Base-by-base conservation (phyloP, 2,329 filamentous ascomycete species). In the Ceratocystis huliohia region DNA sequence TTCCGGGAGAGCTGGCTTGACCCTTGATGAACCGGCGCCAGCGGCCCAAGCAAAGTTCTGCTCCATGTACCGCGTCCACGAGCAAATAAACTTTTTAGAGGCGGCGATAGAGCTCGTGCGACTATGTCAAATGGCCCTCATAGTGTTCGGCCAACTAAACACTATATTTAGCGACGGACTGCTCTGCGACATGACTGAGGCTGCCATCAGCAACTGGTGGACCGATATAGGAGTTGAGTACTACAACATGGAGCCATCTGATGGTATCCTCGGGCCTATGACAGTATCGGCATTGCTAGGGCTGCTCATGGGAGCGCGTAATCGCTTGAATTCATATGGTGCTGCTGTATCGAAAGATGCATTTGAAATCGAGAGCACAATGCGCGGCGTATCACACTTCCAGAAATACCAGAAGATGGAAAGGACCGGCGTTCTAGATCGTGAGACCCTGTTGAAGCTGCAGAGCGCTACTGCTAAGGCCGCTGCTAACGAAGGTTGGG, bases 181-280 rank as follows among this genome's bases (percentile, higher is more conserved):
- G 28, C 82, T 99, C 2, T 99, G 94, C 74, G 94, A 99, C 76
- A 81, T 94, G 56, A 97, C 94, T 0, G 94, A 99, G 74, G 87
- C 83, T 69, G 91, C 92, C 1, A 85, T 97, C 71, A 88, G 87
- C 69, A 89, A 96, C 74, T 99, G 94, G 94, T 97, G 94, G 94
- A 87, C 89, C 1, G 90, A 96, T 72, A 88, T 96, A 68, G 94
- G 94, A 1, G 87, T 87, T 0, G 93, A 97, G 70, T 87, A 94
- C 72, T 96, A 93, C 78, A 95, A 93, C 66, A 84, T 91, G 44
- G 94, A 97, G 74, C 93, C 94, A 1, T 88, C 88, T 8, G 94
- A 99, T 76, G 93, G 93, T 13, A 91, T 96, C 25, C 78, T 99
- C 1, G 94, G 94, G 0, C 92, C 94, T 1, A 95, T 90, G 0